Conservation (phyloP, 345 rosid genomes). For the Boechera divaricarpa region DNA sequence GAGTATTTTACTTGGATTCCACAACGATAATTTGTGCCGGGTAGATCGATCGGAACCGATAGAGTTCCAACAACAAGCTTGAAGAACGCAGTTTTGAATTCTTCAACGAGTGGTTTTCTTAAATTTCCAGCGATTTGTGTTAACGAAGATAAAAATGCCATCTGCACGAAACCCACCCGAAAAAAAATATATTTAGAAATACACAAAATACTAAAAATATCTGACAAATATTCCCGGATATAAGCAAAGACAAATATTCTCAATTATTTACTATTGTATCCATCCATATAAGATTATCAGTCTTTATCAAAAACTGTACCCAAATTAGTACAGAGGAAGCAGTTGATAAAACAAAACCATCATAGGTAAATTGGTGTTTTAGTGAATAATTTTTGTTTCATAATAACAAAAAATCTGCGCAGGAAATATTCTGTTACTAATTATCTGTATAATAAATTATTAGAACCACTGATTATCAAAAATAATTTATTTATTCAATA, state of each 20-base stretch:
- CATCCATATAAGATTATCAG: constrained; percentile 2
- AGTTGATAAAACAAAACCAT: neutral
- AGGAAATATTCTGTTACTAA: too few species aligned
- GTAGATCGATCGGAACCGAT: constrained; percentile 77
- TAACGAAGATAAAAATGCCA: constrained; percentile 69
- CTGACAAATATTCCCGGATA: neutral
- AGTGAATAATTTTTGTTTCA: too few species aligned
- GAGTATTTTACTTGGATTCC: constrained; percentile 64
- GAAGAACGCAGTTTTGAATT: constrained; percentile 66
- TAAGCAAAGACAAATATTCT: constrained; percentile 1
- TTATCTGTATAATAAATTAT: too few species aligned
- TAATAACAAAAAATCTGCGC: too few species aligned
- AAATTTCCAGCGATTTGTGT: constrained; percentile 59
- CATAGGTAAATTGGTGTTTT: too few species aligned
- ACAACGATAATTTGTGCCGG: constrained; percentile 72
- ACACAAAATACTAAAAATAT: neutral
- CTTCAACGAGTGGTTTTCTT: constrained; percentile 45
- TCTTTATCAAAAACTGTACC: neutral
- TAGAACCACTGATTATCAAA: too few species aligned
- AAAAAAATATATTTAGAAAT: neutral
- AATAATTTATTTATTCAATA: too few species aligned
- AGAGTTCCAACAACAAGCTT: constrained; percentile 78
- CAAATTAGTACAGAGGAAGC: neutral
- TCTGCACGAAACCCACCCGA: constrained; percentile 47
- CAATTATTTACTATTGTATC: neutral